Evolutionary conservation across 805 yeast species (phyloP).

Genomic region (Suhomyces vadensis): DNA sequence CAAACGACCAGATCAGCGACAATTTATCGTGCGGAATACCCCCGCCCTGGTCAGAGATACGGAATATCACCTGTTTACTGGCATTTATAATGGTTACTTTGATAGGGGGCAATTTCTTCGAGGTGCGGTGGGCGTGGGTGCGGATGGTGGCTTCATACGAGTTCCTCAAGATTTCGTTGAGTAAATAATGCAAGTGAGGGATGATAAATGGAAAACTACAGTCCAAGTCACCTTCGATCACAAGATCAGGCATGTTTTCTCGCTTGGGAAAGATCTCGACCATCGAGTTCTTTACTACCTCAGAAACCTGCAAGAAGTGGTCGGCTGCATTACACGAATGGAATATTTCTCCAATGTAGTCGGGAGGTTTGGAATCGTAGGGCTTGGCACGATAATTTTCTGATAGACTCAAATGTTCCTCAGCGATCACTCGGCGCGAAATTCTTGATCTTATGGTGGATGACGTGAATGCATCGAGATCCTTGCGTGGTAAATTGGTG

Average conservation of each 20-base stretch:
- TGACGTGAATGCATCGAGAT: conserved; percentile 74
- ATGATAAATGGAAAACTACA: conserved; percentile 78
- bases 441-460: conserved; percentile 81
- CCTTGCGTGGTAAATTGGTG: conserved; percentile 54
- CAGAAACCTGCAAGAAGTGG: conserved; percentile 58
- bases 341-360: conserved; percentile 76
- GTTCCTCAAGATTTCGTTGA: conserved; percentile 87
- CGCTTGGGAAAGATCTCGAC: conserved; percentile 51
- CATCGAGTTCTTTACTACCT: conserved; percentile 51
- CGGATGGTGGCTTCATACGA: conserved; percentile 78
- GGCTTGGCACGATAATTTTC: conserved; percentile 56
- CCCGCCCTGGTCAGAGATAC: conserved; percentile 89
- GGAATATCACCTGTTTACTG: conserved; percentile 64
- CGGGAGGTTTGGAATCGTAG: conserved; percentile 49
- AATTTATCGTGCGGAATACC: conserved; percentile 67
- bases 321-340: conserved; percentile 73
- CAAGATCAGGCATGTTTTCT: conserved; percentile 67
- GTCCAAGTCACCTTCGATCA: conserved; percentile 70
- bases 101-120: conserved; percentile 64
- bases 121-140: conserved; percentile 29
- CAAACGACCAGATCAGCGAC: conserved; percentile 82
- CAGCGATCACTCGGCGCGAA: conserved; percentile 85
- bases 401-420: conserved; percentile 84
- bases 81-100: conserved; percentile 71
- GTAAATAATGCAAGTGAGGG: conserved; percentile 80